A percentile compares a stretch with the other conserved stretches of the same genome.
These are phyloP conservation scores for Trichosporon inkin DNA, from an alignment of 1,284 basidiomycete species.

Conservation along the genomic window DNA sequence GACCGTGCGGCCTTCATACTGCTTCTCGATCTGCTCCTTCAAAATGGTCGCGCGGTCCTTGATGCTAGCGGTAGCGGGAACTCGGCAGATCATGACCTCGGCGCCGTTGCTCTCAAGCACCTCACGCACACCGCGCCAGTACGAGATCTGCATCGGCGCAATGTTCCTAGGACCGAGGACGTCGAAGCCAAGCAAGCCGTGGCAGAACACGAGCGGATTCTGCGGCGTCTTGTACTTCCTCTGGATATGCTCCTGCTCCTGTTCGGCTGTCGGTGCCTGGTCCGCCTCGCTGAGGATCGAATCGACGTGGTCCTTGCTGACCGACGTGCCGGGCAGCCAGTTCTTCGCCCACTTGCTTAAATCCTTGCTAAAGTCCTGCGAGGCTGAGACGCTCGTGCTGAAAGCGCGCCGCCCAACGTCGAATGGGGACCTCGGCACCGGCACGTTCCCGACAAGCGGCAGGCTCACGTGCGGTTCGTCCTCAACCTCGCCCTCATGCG, in stretches of 20 bases:
- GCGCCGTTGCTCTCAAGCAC: conserved; percentile 79
- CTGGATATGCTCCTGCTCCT: conserved; percentile 58
- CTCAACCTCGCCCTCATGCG: conserved; percentile 6
- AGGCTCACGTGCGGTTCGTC: conserved; percentile 2
- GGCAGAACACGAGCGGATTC: conserved; percentile 86
- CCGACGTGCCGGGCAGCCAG: conserved; percentile 11
- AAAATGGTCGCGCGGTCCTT: conserved; percentile 81
- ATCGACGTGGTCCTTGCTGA: conserved; percentile 55
- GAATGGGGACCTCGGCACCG: conserved; percentile 1
- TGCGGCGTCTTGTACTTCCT: conserved; percentile 72
- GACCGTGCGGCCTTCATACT: conserved; percentile 72
- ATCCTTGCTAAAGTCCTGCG: neutral
- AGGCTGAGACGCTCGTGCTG: conserved; percentile 6
- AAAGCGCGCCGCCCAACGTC: conserved; percentile 11
- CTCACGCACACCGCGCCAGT: conserved; percentile 93
- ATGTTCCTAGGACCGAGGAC: conserved; percentile 40
- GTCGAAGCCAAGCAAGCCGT: conserved; percentile 85
- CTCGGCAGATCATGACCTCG: conserved; percentile 86
- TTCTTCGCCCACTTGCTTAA: conserved; percentile 8
- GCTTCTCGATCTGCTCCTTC: conserved; percentile 70
- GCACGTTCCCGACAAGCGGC: conserved; percentile 3
- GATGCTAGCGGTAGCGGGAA: conserved; percentile 83
- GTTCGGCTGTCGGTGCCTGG: conserved; percentile 55
- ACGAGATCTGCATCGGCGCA: conserved; percentile 66
- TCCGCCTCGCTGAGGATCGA: conserved; percentile 62